Evolutionary conservation across 1,284 basidiomycete species (phyloP).

Genomic region (Ustilago curta): DNA sequence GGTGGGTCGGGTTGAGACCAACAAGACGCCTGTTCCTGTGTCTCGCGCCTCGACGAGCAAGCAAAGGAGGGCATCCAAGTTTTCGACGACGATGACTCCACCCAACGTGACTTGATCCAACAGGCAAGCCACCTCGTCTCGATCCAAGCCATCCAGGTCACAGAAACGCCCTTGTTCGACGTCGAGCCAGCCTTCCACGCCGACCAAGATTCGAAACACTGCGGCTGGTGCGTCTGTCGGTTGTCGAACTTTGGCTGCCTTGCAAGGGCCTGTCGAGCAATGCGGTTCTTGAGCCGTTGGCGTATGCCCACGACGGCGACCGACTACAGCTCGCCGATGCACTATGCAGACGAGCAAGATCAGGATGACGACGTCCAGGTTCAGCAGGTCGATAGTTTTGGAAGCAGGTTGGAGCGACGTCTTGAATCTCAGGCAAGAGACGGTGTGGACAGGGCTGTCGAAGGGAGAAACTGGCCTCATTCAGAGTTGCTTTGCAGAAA

Average conservation of each 20-base stretch:
- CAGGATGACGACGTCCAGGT: not conserved
- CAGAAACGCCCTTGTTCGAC: not conserved
- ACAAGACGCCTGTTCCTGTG: not conserved
- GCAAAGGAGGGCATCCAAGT: not conserved
- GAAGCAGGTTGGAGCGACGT: not conserved
- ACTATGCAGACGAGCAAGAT: not conserved
- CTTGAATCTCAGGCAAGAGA: too few relatives aligned
- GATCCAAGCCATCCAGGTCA: not conserved
- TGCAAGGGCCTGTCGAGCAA: not conserved
- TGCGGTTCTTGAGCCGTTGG: not conserved
- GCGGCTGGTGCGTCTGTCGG: not conserved
- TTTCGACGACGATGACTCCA: not conserved
- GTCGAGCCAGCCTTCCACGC: not conserved
- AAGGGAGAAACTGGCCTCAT: too few relatives aligned
- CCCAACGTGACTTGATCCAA: not conserved
- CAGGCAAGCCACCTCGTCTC: not conserved
- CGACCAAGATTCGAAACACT: slow-evolving; percentile 4
- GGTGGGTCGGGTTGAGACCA: not conserved
- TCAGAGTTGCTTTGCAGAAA: too few relatives aligned
- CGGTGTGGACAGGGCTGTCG: too few relatives aligned
- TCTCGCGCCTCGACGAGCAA: not conserved
- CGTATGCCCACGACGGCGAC: not conserved
- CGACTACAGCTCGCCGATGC: not conserved
- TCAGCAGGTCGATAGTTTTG: not conserved
- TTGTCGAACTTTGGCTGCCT: not conserved